Conservation (phyloP, 306 rosid species). For the Leucaena leucocephala region DNA sequence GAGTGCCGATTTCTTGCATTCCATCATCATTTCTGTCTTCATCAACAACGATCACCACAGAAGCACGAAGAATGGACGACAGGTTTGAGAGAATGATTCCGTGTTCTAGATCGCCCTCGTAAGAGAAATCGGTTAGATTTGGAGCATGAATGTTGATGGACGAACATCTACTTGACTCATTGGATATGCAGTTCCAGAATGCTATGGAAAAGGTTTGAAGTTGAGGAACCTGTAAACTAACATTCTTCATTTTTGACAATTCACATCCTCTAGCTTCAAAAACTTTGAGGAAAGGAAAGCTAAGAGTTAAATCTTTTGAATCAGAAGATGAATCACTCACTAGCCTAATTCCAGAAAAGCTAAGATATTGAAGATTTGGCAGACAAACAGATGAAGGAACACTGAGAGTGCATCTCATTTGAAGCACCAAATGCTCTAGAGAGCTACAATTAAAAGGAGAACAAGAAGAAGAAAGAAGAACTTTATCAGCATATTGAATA, state of each 20-base stretch:
- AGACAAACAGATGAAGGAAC: conserved; percentile 38
- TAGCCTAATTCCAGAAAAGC: conserved; percentile 37
- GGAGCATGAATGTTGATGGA: conserved; percentile 33
- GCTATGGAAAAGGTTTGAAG: conserved; percentile 42
- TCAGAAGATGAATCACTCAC: conserved; percentile 32
- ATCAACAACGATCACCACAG: conserved; percentile 43
- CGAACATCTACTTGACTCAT: conserved; percentile 30
- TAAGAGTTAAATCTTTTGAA: conserved; percentile 37
- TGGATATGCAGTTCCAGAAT: conserved; percentile 28
- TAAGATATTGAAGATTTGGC: conserved; percentile 43
- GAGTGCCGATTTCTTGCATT: conserved; percentile 6
- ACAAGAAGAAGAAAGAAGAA: conserved; percentile 17
- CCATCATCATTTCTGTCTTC: conserved; percentile 31
- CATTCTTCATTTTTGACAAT: conserved; percentile 37
- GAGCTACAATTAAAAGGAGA: conserved; percentile 42
- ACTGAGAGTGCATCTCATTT: conserved; percentile 39
- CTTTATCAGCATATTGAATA: conserved; percentile 38
- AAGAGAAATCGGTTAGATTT: conserved; percentile 38
- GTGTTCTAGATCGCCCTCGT: conserved; percentile 46
- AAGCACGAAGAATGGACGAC: conserved; percentile 33
- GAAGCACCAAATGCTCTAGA: conserved; percentile 43
- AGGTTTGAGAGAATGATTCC: conserved; percentile 26
- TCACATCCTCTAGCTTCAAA: conserved; percentile 54
- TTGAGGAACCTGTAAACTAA: conserved; percentile 41
- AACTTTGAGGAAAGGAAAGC: conserved; percentile 45